Conservation (phyloP, 495 filamentous ascomycete species). For the Chaetomium tenue region DNA sequence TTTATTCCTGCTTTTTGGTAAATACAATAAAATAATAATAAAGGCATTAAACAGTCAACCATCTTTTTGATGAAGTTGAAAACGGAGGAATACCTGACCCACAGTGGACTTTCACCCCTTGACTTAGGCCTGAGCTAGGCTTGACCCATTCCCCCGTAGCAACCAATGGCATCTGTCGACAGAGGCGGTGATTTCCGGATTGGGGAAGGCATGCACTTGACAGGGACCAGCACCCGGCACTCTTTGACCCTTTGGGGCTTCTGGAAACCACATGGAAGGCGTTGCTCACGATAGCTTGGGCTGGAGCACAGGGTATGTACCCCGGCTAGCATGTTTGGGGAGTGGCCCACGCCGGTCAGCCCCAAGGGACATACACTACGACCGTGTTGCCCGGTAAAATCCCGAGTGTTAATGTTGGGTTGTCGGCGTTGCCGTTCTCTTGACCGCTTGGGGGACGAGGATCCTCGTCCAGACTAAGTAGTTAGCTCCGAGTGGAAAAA, state of each 20-base stretch:
- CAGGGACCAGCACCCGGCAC: neutral
- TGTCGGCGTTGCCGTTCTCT: neutral
- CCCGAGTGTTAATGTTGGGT: neutral
- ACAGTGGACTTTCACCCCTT: neutral
- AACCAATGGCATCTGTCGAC: neutral
- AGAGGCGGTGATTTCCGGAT: neutral
- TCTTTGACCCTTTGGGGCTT: neutral
- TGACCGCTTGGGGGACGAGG: no score
- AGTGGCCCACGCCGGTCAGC: conserved; percentile 7
- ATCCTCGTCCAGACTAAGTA: no score
- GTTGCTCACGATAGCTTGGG: neutral
- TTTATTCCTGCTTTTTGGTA: neutral
- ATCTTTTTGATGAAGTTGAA: neutral
- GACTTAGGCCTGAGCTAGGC: conserved; percentile 3
- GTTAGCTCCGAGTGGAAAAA: no score
- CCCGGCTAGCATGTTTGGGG: neutral
- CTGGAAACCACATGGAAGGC: conserved; percentile 6
- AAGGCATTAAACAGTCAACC: neutral
- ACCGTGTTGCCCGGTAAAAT: neutral
- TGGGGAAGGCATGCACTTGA: neutral
- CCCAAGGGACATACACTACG: neutral
- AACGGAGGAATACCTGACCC: neutral
- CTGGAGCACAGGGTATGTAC: neutral
- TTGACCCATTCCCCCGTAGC: neutral
- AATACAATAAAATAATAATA: neutral